phyloP scores from a whole-genome alignment of 78 protist species.

The Polysphondylium violaceum region DNA sequence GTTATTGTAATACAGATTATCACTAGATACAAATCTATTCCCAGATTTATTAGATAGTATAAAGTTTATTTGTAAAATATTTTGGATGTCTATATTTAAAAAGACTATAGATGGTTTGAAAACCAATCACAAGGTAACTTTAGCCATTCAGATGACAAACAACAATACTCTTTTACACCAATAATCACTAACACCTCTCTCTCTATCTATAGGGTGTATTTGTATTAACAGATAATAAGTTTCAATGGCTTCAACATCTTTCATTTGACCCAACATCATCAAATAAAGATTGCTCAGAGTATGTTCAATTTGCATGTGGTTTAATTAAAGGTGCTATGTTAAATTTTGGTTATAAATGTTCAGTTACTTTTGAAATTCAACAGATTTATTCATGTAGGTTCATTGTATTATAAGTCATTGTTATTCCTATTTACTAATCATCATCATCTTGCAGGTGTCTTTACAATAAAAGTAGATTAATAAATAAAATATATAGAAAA shows the following conservation, averaged over 20 bases:
- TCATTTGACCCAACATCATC: slow-evolving; percentile 56
- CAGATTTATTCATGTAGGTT: slow-evolving; percentile 27
- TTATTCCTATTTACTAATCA: neutral
- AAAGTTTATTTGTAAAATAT: slow-evolving; percentile 70
- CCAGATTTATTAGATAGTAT: slow-evolving; percentile 69
- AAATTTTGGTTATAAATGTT: slow-evolving; percentile 71
- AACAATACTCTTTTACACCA: neutral
- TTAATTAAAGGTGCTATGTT: slow-evolving; percentile 72
- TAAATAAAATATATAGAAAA: slow-evolving; percentile 14
- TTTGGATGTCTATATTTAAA: slow-evolving; percentile 61
- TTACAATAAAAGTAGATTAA: slow-evolving; percentile 45
- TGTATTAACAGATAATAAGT: slow-evolving; percentile 61
- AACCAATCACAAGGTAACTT: slow-evolving; percentile 38
- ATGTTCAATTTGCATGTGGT: slow-evolving; percentile 62
- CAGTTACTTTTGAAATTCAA: slow-evolving; percentile 59
- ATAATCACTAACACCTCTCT: neutral
- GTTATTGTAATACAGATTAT: slow-evolving; percentile 7
- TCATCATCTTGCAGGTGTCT: slow-evolving; percentile 5
- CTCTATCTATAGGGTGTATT: slow-evolving; percentile 35
- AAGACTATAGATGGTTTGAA: slow-evolving; percentile 64
- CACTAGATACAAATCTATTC: slow-evolving; percentile 23
- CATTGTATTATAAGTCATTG: neutral
- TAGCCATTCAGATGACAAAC: neutral
- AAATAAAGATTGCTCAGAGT: slow-evolving; percentile 68
- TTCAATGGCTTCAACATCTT: slow-evolving; percentile 74